Conservation (phyloP, 2,329 filamentous ascomycete species). For the Neocatenulostroma microsporum region DNA sequence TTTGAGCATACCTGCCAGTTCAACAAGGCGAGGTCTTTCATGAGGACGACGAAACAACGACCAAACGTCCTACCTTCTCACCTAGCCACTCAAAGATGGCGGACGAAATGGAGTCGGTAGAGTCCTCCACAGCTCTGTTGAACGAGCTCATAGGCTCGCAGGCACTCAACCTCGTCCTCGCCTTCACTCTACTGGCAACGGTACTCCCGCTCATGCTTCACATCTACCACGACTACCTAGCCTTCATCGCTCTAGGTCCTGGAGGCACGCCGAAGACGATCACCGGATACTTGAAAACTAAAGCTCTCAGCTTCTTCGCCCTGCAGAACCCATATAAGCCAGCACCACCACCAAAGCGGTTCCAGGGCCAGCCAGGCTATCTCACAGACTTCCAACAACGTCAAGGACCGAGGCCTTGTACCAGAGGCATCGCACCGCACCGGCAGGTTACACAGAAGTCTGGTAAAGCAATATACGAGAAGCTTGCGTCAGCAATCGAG, state of each 20-base stretch:
- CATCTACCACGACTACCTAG: conserved; percentile 63
- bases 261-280: conserved; percentile 72
- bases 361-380: conserved; percentile 52
- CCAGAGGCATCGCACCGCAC: conserved; percentile 73
- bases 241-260: conserved; percentile 69
- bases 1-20: no score
- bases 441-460: conserved; percentile 65
- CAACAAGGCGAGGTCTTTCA: no score
- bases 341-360: conserved; percentile 44
- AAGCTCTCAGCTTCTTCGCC: conserved; percentile 62
- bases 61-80: no score
- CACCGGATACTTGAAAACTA: conserved; percentile 64
- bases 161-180: conserved; percentile 2
- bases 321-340: conserved; percentile 62
- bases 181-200: conserved; percentile 7
- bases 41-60: no score
- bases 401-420: conserved; percentile 54
- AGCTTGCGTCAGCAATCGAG: conserved; percentile 48
- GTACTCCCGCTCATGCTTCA: conserved; percentile 11
- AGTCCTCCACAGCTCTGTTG: no score
- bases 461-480: conserved; percentile 46
- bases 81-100: no score
- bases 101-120: no score
- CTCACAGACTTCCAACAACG: conserved; percentile 56
- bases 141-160: conserved; percentile 5